phyloP scores from a whole-genome alignment of 192 early-diverging fungal genomes.

The Coemansia sp. region DNA sequence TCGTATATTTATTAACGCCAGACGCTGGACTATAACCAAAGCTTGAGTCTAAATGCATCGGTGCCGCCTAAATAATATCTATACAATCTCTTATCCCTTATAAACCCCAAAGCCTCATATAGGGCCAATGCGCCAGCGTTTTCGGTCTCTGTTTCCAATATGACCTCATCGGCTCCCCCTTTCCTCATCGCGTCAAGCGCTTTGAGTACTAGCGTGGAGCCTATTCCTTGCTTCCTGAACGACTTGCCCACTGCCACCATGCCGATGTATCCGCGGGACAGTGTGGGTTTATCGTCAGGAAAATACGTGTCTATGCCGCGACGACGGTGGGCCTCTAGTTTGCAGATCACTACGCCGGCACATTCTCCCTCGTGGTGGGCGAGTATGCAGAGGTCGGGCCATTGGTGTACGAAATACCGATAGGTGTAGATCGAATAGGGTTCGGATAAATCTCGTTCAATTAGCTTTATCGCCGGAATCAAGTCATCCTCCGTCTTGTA shows the following conservation, averaged over 20 bases:
- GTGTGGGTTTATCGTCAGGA: not conserved
- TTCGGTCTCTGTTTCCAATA: slow-evolving; percentile 85
- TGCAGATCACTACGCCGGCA: slow-evolving; percentile 89
- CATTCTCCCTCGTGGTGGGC: slow-evolving; percentile 59
- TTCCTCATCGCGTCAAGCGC: slow-evolving; percentile 77
- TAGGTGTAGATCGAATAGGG: slow-evolving; percentile 98
- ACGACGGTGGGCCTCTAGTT: slow-evolving; percentile 65
- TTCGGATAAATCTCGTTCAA: slow-evolving; percentile 94
- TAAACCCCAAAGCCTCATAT: slow-evolving; percentile 90
- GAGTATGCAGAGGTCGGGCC: slow-evolving; percentile 87
- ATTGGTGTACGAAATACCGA: slow-evolving; percentile 91
- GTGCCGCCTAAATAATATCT: slow-evolving; percentile 94
- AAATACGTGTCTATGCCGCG: slow-evolving; percentile 26
- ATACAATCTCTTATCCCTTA: slow-evolving; percentile 87
- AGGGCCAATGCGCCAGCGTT: slow-evolving; percentile 83
- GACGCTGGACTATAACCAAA: slow-evolving; percentile 75
- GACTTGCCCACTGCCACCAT: slow-evolving; percentile 92
- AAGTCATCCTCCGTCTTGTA: slow-evolving; percentile 81
- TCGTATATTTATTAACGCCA: slow-evolving; percentile 90
- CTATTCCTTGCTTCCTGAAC: slow-evolving; percentile 81
- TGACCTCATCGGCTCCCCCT: slow-evolving; percentile 79
- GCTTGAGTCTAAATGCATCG: slow-evolving; percentile 85
- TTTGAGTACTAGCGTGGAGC: slow-evolving; percentile 67
- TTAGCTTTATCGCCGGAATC: slow-evolving; percentile 71
- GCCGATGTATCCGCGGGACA: slow-evolving; percentile 89